Conservation (phyloP, 345 rosid genomes). For the Raphanus raphanistrum region DNA sequence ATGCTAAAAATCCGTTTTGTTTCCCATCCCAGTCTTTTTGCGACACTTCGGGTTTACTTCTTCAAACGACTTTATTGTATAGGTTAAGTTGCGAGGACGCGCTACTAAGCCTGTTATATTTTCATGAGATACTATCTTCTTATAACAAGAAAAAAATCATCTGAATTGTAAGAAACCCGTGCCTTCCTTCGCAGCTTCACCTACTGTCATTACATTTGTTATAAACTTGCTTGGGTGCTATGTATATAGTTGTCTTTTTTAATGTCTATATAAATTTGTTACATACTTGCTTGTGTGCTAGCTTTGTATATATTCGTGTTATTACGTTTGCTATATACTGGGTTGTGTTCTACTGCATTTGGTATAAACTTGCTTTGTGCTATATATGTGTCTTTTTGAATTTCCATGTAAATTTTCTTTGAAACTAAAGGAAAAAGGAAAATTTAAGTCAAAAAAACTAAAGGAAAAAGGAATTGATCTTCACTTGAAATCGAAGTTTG, state of each 20-base stretch:
- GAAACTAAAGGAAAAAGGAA: not conserved
- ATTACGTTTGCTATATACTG: too few species aligned
- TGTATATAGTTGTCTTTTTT: too few species aligned
- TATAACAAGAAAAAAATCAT: too few species aligned
- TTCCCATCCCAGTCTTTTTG: too few species aligned
- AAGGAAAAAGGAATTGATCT: not conserved
- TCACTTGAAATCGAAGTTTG: slow-evolving; percentile 12
- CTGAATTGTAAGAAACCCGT: not conserved
- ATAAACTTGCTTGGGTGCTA: not conserved
- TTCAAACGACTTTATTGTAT: not conserved
- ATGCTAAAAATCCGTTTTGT: too few species aligned
- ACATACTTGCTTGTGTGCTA: too few species aligned
- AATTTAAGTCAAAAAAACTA: too few species aligned
- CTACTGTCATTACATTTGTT: not conserved
- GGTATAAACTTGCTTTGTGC: too few species aligned
- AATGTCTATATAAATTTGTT: not conserved
- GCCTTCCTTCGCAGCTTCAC: not conserved
- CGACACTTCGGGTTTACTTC: too few species aligned
- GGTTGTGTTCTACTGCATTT: too few species aligned
- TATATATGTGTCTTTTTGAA: not conserved
- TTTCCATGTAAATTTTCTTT: not conserved
- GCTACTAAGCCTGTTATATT: not conserved
- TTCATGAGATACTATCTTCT: too few species aligned
- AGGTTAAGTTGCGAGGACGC: not conserved
- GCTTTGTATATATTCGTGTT: too few species aligned